Base-by-base conservation (phyloP, 2,329 filamentous ascomycete species). In the Blastomyces gilchristii region DNA sequence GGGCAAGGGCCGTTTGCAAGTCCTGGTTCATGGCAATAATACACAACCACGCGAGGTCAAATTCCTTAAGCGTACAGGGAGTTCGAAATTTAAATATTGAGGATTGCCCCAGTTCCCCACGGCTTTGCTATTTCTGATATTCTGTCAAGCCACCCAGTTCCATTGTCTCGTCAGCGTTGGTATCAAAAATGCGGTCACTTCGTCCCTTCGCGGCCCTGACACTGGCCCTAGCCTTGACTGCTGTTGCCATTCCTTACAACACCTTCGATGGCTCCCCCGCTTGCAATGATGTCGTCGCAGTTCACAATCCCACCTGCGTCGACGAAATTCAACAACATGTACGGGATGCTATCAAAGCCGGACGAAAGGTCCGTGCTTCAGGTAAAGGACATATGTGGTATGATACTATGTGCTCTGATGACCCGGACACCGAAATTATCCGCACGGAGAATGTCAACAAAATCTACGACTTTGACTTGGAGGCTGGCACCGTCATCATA, bases 331-430 rank as follows among this genome's bases (percentile, higher is more conserved):
- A 74, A 3, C 65, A 68, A 3, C 67, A 80, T 39, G 79, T 82
- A 58, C 75, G 76, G 59, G 68, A 74, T 34, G 78, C 79, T 16
- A 71, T 74, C 31, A 70, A 71, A 7, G 70, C 72, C 9, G 74
- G 75, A 37, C 75, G 75, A 14, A 76, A 76, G 2, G 74, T 82
- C 34, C 76, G 80, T 56, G 80, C 80, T 12, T 78, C 75, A 3
- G 80, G 78, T 1, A 81, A 81, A 67, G 80, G 78, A 2, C 80
- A 82, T 68, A 80, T 80, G 75, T 80, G 80, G 79, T 82, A 82
- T 68, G 79, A 82, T 67, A 82, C 80, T 41, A 80, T 81, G 75
- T 82, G 80, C 71, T 77, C 77, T 53, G 80, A 82, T 69, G 73
- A 80, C 63, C 70, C 74, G 34, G 68, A 71, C 54, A 82, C 80